These are phyloP conservation scores for Luffa aegyptiaca DNA, from an alignment of 306 rosid genomes.

Conservation along the genomic window DNA sequence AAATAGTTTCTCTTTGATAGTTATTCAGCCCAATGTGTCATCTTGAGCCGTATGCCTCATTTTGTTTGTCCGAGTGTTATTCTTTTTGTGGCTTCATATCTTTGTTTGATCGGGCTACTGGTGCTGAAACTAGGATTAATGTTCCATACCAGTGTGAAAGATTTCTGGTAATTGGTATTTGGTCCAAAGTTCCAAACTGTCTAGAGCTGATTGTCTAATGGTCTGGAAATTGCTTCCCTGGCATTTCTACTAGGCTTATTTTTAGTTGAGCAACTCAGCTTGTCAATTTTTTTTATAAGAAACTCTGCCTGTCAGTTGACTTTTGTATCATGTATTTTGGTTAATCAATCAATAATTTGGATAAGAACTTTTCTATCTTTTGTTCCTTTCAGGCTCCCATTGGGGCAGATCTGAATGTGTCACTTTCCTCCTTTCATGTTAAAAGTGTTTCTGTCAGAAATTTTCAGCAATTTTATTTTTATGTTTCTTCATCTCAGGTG, in stretches of 20 bases:
- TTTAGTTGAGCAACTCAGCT: background rate
- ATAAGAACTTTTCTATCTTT: background rate
- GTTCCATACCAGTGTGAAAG: background rate
- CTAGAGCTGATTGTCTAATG: background rate
- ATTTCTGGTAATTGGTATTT: background rate
- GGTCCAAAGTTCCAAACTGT: background rate
- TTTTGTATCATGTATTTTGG: background rate
- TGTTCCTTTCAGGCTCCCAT: background rate
- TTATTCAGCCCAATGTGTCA: background rate
- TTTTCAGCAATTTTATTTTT: constrained; percentile 3
- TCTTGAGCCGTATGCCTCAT: background rate
- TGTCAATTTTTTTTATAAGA: background rate
- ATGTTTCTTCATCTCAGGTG: constrained; percentile 40
- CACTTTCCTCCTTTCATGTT: background rate
- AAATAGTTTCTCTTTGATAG: background rate
- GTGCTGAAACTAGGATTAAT: background rate
- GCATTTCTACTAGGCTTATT: background rate
- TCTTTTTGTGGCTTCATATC: background rate
- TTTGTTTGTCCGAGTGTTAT: background rate
- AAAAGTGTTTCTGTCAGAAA: background rate
- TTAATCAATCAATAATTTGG: background rate
- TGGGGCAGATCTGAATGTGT: background rate
- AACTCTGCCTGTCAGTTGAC: background rate
- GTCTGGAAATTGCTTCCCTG: background rate
- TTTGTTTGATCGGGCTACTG: background rate